A percentile compares a stretch with the other conserved stretches of the same genome.
These are phyloP conservation scores for Apophysomyces variabilis DNA, from an alignment of 371 early-diverging fungal genomes.

Conservation along the genomic window DNA sequence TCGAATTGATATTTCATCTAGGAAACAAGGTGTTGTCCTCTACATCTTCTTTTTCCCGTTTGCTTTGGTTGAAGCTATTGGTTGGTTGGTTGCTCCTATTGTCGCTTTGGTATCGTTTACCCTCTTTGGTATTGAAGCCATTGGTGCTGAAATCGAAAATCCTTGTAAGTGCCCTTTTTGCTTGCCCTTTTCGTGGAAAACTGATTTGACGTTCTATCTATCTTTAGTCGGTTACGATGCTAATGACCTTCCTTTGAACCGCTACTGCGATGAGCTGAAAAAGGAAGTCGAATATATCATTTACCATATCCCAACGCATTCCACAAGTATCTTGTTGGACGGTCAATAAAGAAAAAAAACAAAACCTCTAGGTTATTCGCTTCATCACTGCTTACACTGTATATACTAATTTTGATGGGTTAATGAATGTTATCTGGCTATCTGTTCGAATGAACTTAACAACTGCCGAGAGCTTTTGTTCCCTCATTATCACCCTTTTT, in stretches of 20 bases:
- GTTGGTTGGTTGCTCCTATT: constrained; percentile 62
- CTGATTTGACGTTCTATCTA: background rate
- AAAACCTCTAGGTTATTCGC: no score
- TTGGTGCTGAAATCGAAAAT: constrained; percentile 55
- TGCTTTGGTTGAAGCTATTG: constrained; percentile 60
- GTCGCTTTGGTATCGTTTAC: constrained; percentile 70
- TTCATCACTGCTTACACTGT: no score
- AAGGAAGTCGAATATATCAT: constrained; percentile 53
- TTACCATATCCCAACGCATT: constrained; percentile 44
- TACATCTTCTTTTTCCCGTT: constrained; percentile 76
- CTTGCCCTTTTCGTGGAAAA: no score
- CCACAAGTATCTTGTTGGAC: constrained; percentile 40
- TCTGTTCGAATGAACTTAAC: no score
- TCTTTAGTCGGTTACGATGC: constrained; percentile 66
- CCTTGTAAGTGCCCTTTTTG: constrained; percentile 31
- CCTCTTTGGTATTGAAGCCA: constrained; percentile 76
- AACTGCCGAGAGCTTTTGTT: no score
- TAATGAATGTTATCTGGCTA: no score
- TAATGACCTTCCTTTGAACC: constrained; percentile 54
- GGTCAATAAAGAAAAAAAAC: constrained; percentile 31
- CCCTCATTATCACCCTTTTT: no score
- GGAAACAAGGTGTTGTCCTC: constrained; percentile 71
- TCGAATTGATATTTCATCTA: constrained; percentile 12
- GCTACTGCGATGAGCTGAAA: constrained; percentile 43
- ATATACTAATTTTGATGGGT: no score